Base-by-base conservation (phyloP, 495 filamentous ascomycete genomes). In the Glonium stellatum region DNA sequence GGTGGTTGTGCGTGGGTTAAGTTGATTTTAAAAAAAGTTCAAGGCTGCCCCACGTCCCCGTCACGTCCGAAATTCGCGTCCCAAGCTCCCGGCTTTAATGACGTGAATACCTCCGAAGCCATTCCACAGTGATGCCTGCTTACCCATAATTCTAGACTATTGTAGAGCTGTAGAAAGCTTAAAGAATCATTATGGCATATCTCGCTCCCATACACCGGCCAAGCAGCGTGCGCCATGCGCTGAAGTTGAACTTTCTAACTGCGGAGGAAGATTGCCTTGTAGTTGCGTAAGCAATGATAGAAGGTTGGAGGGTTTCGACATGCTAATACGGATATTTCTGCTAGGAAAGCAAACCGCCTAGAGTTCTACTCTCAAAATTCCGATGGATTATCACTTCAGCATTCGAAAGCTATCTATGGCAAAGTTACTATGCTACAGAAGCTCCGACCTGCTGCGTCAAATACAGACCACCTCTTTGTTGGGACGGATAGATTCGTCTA, bases 191-290 rank as follows among this genome's bases (percentile, higher is more conserved):
- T 37, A 99, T 99, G 93, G 87, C 95, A 50, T 99, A 97, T 67
- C 76, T 99, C 60, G 90, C 89, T 61, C 92, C 93, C 4, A 95
- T 99, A 57, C 93, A 97, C 73, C 78, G 87, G 64, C 87, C 93
- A 25, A 96, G 86, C 70, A 95, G 89, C 71, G 84, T 97, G 58
- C 84, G 90, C 41, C 86, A 95, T 80, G 91, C 91, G 11, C 70
- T 97, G 59, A 90, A 86, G 67, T 77, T 91, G 48, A 82, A 84
- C 58, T 83, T 98, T 60, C 76, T 95, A 19, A 78, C 79, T 58
- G 71, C 82, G 3, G 83, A 88, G 41, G 84, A 92, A 58, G 85
- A 92, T 61, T 89, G 85, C 63, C 76, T 98, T 65, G 85, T 97
- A 48, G 77, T 95, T 61, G 91, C 90, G 92, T 97, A 81, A 73